These are phyloP conservation scores for Erysimum cheiranthoides DNA, from an alignment of 345 rosid genomes.

Conservation along the genomic window DNA sequence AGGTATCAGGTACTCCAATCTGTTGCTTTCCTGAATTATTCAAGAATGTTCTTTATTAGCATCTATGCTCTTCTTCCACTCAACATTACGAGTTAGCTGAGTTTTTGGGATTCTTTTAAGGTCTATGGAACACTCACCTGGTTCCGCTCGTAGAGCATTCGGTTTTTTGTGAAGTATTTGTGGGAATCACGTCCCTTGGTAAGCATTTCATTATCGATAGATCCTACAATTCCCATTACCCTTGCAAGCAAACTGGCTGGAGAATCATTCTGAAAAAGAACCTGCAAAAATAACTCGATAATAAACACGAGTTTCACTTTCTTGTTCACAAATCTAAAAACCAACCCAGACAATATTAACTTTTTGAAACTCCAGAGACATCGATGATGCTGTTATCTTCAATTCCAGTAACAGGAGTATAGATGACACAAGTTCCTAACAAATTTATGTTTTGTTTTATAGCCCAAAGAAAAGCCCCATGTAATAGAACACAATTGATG, in stretches of 20 bases:
- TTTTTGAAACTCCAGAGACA: neutral
- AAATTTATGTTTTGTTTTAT: neutral
- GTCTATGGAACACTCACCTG: conserved; percentile 59
- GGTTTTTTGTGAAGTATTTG: conserved; percentile 91
- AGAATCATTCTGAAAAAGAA: conserved; percentile 98
- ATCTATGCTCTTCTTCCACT: conserved; percentile 1
- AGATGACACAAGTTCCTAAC: neutral
- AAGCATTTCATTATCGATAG: conserved; percentile 83
- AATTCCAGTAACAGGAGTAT: neutral
- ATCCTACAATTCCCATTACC: conserved; percentile 83
- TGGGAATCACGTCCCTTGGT: conserved; percentile 91
- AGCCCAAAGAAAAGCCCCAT: neutral
- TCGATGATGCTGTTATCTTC: neutral
- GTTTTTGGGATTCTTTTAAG: neutral
- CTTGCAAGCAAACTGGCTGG: conserved; percentile 93
- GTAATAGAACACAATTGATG: neutral
- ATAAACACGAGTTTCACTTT: neutral
- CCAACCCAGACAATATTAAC: neutral
- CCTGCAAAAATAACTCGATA: conserved; percentile 48
- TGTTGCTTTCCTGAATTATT: conserved; percentile 73
- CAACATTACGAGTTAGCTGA: neutral
- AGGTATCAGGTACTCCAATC: conserved; percentile 89
- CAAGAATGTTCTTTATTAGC: conserved; percentile 18
- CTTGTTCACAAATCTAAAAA: neutral
- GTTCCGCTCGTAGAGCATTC: conserved; percentile 96